Conservation (phyloP, 208 protist species). For the Naegleria fowleri region DNA sequence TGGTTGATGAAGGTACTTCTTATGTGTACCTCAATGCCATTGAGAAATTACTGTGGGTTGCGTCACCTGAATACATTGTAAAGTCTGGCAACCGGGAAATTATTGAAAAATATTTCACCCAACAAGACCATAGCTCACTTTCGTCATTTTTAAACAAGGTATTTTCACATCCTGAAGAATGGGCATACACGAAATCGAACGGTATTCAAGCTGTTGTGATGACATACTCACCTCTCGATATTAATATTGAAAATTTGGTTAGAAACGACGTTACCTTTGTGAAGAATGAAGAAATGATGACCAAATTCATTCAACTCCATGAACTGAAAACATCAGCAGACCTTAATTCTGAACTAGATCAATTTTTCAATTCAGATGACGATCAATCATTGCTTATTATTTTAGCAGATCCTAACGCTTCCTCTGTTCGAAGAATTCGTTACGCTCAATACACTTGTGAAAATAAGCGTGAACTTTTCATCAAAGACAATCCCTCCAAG, state of each 20-base stretch:
- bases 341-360: not conserved
- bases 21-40: not conserved
- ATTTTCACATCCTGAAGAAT: not conserved
- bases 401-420: not conserved
- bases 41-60: not conserved
- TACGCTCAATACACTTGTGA: slow-evolving; percentile 6
- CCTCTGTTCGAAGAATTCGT: slow-evolving; percentile 1
- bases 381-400: not conserved
- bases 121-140: not conserved
- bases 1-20: not conserved
- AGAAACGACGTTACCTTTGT: not conserved
- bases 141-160: not conserved
- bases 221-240: not conserved
- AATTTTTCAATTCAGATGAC: not conserved
- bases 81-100: not conserved
- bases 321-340: slow-evolving; percentile 1
- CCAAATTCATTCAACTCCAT: not conserved
- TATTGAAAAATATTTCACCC: not conserved
- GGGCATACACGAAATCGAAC: too few relatives aligned
- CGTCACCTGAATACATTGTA: not conserved
- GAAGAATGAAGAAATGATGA: not conserved
- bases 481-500: too few relatives aligned
- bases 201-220: not conserved
- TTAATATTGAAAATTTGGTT: not conserved
- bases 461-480: not conserved